Conservation (phyloP, 164 flowering plant genomes). For the Vitis riparia region DNA sequence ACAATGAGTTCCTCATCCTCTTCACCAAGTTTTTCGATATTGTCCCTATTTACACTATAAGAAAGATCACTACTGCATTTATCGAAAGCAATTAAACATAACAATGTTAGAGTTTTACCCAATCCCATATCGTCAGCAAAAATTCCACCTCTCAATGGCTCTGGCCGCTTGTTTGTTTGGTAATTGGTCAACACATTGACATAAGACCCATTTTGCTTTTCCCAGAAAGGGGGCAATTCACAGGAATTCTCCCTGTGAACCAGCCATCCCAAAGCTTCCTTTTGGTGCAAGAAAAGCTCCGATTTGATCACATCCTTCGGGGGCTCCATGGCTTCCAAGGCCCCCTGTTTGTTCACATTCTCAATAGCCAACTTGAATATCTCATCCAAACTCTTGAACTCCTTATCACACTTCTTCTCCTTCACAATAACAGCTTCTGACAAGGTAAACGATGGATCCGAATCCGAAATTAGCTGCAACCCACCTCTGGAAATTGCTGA, state of each 20-base stretch:
- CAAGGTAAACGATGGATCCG: slow-evolving; percentile 38
- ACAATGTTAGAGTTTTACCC: slow-evolving; percentile 88
- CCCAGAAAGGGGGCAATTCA: slow-evolving; percentile 95
- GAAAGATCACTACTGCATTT: slow-evolving; percentile 22
- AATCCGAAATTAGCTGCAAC: slow-evolving; percentile 42
- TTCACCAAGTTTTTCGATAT: slow-evolving; percentile 19
- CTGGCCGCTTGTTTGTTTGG: slow-evolving; percentile 52
- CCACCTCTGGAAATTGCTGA: slow-evolving; percentile 35
- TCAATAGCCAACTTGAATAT: slow-evolving; percentile 62
- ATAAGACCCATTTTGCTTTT: slow-evolving; percentile 55
- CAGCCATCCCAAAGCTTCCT: slow-evolving; percentile 85
- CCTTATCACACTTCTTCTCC: slow-evolving; percentile 36
- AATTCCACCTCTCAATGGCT: slow-evolving; percentile 81
- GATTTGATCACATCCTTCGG: slow-evolving; percentile 58
- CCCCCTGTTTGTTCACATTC: slow-evolving; percentile 33
- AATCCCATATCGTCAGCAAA: slow-evolving; percentile 98
- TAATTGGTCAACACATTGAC: slow-evolving; percentile 73
- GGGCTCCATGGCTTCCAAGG: slow-evolving; percentile 48
- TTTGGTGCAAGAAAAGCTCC: slow-evolving; percentile 72
- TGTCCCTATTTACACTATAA: slow-evolving; percentile 3
- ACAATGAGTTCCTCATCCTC: slow-evolving; percentile 13
- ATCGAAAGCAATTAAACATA: slow-evolving; percentile 81
- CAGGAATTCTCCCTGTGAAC: slow-evolving; percentile 65
- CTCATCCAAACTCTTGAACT: slow-evolving; percentile 51
- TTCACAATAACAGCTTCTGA: slow-evolving; percentile 63